phyloP scores from a whole-genome alignment of 371 early-diverging fungal genomes.

The Dichotomocladium elegans region DNA sequence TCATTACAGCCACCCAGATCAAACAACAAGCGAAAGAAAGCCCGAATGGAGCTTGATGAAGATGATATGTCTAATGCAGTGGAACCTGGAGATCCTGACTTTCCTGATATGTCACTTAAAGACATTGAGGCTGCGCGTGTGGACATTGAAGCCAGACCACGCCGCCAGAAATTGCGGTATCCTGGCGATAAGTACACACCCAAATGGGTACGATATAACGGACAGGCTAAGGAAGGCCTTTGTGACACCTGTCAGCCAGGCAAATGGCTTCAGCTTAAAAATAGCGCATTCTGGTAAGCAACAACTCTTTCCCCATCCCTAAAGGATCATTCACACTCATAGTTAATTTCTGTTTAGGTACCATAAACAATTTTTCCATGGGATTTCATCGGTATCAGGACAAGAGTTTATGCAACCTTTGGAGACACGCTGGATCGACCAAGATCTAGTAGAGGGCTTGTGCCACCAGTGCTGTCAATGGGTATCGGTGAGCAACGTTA shows the following conservation, averaged over 20 bases:
- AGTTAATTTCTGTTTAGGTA: conserved; percentile 57
- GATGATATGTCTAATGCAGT: conserved; percentile 11
- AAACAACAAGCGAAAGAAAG: conserved; percentile 14
- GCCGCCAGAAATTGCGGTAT: conserved; percentile 68
- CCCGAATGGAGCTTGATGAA: conserved; percentile 13
- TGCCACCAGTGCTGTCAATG: conserved; percentile 85
- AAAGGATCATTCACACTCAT: not conserved
- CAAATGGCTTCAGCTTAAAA: conserved; percentile 92
- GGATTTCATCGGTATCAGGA: conserved; percentile 88
- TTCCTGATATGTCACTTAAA: conserved; percentile 39
- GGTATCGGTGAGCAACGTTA: conserved; percentile 75
- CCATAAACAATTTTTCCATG: conserved; percentile 88
- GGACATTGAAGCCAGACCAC: conserved; percentile 51
- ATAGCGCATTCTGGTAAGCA: conserved; percentile 83
- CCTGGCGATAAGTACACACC: conserved; percentile 85
- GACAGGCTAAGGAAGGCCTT: conserved; percentile 80
- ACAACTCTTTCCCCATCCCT: not conserved
- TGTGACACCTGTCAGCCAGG: conserved; percentile 86
- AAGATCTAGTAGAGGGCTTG: conserved; percentile 71
- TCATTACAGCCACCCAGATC: conserved; percentile 1
- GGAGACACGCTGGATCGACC: conserved; percentile 58
- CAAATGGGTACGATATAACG: conserved; percentile 76
- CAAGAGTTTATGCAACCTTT: conserved; percentile 70
- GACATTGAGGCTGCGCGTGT: conserved; percentile 36
- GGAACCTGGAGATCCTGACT: conserved; percentile 34